phyloP scores from a whole-genome alignment of 139 green algal genomes.

The Yamagishiella unicocca region DNA sequence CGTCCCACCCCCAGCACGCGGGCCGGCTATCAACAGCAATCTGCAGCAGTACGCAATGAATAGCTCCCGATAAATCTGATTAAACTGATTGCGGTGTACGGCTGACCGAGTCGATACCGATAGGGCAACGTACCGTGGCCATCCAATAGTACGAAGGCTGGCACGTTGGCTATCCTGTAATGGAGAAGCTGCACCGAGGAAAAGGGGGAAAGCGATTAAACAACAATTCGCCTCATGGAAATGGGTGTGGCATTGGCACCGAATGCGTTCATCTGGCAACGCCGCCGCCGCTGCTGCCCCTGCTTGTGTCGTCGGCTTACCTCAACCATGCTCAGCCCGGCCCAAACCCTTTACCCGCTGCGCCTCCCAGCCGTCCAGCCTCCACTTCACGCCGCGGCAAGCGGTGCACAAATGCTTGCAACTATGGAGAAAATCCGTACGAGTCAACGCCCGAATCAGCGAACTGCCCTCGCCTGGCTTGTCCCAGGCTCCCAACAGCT shows the following conservation, averaged over 20 bases:
- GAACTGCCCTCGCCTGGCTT: not conserved
- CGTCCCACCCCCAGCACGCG: not conserved
- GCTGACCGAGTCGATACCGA: too few species aligned
- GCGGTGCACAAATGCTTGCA: not conserved
- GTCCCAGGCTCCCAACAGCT: too few species aligned
- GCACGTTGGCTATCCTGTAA: not conserved
- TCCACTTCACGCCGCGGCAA: too few species aligned
- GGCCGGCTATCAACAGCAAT: not conserved
- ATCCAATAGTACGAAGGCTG: slow-evolving; percentile 14
- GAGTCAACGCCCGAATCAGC: not conserved
- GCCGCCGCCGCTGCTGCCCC: not conserved
- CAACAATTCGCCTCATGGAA: too few species aligned
- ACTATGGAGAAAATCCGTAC: not conserved
- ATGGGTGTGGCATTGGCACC: not conserved
- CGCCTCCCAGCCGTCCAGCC: not conserved
- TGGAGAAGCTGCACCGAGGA: slow-evolving; percentile 1
- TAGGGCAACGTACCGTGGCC: not conserved
- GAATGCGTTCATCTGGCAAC: not conserved
- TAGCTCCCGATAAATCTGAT: too few species aligned
- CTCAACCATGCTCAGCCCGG: not conserved
- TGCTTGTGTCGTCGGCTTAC: not conserved
- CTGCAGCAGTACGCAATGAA: not conserved
- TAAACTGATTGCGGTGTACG: too few species aligned
- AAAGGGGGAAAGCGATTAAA: not conserved
- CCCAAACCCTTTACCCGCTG: not conserved